Conservation (phyloP, 768 basidiomycete species). For the Leccinum boreale region DNA sequence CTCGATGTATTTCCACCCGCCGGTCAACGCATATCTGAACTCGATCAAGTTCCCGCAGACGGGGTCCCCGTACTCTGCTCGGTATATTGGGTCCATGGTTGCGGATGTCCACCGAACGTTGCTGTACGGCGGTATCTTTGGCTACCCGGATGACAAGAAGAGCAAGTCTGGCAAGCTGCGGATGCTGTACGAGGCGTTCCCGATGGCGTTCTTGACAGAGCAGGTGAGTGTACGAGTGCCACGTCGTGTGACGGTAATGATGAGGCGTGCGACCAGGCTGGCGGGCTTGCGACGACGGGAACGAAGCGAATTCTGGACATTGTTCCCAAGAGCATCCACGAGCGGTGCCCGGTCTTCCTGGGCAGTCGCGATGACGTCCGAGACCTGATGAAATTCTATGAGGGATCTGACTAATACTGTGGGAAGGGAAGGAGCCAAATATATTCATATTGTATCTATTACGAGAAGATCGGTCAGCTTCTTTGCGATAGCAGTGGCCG, state of each 20-base stretch:
- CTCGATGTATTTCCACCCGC: slow-evolving; percentile 87
- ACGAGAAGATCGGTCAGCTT: neutral
- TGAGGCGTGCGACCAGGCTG: slow-evolving; percentile 55
- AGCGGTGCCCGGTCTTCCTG: slow-evolving; percentile 90
- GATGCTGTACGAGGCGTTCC: slow-evolving; percentile 95
- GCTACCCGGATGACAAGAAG: slow-evolving; percentile 98
- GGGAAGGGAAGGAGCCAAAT: neutral
- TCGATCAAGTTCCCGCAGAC: slow-evolving; percentile 86
- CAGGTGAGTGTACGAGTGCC: slow-evolving; percentile 52
- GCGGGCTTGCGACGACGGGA: slow-evolving; percentile 95
- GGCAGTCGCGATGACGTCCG: slow-evolving; percentile 91
- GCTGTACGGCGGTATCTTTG: slow-evolving; percentile 97
- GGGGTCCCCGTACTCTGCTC: slow-evolving; percentile 80
- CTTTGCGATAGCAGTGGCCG: neutral
- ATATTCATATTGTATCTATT: neutral
- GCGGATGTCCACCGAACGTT: slow-evolving; percentile 97
- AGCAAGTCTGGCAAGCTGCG: slow-evolving; percentile 93
- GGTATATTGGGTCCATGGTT: slow-evolving; percentile 98
- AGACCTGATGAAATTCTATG: slow-evolving; percentile 87
- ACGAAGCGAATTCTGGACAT: slow-evolving; percentile 92
- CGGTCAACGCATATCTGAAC: slow-evolving; percentile 77
- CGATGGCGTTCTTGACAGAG: slow-evolving; percentile 94
- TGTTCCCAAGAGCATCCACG: slow-evolving; percentile 81
- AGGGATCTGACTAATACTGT: slow-evolving; percentile 17
- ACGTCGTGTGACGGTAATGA: neutral